Conservation (phyloP, 805 yeast species). For the Sugiyamaella americana region DNA sequence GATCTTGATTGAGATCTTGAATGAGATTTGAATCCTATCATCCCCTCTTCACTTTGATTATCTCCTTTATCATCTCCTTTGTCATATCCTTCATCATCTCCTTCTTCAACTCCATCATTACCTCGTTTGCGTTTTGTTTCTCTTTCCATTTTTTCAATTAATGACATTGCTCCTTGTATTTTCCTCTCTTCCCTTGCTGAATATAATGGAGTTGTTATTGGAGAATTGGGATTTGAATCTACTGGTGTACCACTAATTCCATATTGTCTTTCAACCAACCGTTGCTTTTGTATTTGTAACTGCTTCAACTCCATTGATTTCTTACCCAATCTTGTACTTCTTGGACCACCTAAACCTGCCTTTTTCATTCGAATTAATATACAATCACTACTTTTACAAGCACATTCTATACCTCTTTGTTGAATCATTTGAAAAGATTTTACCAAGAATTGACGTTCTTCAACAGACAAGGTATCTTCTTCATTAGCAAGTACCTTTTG, state of each 20-base stretch:
- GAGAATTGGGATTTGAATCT: not conserved
- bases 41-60: not conserved
- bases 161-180: constrained; percentile 21
- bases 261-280: not conserved
- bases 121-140: constrained; percentile 1
- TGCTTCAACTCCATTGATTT: not conserved
- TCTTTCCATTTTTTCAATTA: constrained; percentile 21
- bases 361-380: constrained; percentile 22
- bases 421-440: constrained; percentile 17
- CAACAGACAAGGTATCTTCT: constrained; percentile 19
- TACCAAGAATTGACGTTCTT: constrained; percentile 18
- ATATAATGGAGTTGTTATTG: constrained; percentile 11
- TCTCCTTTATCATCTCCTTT: not conserved
- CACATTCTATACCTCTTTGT: constrained; percentile 28
- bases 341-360: constrained; percentile 10
- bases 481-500: constrained; percentile 40
- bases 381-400: constrained; percentile 25
- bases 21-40: no score
- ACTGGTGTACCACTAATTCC: not conserved
- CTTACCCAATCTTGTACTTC: constrained; percentile 11
- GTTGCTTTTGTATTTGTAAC: constrained; percentile 2
- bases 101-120: not conserved
- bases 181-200: constrained; percentile 28
- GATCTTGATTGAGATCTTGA: not conserved
- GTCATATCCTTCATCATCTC: not conserved